Evolutionary conservation across 495 filamentous ascomycete species (phyloP), one percentile per base, ranked within the genome.

Genomic region (Penicillium herquei): DNA sequence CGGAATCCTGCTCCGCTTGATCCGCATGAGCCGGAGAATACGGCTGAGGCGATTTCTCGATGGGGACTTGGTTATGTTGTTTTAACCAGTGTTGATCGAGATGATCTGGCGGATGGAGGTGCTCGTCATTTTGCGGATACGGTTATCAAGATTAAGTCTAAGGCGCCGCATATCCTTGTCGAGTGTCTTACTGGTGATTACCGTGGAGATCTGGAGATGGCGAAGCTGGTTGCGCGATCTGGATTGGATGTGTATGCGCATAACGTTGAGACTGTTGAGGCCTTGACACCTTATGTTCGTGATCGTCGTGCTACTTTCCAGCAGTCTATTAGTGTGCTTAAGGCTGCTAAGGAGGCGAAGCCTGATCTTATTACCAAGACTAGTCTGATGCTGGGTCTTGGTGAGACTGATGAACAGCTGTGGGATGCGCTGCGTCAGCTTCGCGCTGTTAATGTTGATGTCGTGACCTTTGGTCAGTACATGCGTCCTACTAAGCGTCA

Each of bases 401-500:
- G 94, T 0, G 94, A 98, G 80, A 91, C 85, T 5, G 91, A 97
- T 60, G 82, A 89, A n/a, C 88, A 97, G 72, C 72, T 98, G 7
- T 87, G 84, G 83, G 82, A 88, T 57, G 82, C 93, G 7, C 72
- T 98, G 43, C 81, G 77, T 80, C 88, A 96, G 65, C 78, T 97
- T 30, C 84, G 94, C 18, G 84, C 84, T 51, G 75, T 84, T 37
- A 78, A 89, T 56, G 92, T 96, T 21, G 94, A 98, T 56, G 90
- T 98, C 11, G 91, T 98, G 37, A 98, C 94, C 0, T 98, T 98
- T 55, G 94, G 95, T 3, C 94, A 98, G 78, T 98, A 98, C 78
- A 98, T 98, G 94, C 88, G 92, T 4, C 94, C 94, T 10, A 98
- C 94, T 9, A 98, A 96, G 81, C 83, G 92, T 3, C 94, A 98